Percentiles rank a stretch among this genome's conserved stretches.
Evolutionary conservation across 2,329 filamentous ascomycete genomes (phyloP).

Genomic region (Sarocladium strictum): DNA sequence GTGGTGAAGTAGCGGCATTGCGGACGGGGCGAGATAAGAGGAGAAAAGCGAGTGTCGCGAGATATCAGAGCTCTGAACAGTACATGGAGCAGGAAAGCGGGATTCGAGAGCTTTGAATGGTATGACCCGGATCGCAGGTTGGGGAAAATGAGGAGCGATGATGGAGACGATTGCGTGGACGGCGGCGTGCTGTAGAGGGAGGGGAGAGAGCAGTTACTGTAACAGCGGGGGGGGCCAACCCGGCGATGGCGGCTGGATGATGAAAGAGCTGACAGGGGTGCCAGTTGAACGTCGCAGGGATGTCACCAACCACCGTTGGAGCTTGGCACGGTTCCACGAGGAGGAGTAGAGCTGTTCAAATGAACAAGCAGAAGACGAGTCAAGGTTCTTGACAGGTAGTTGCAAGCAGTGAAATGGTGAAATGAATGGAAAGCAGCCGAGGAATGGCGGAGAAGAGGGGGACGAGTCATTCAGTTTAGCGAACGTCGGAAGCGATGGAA

Average conservation of each 20-base stretch:
- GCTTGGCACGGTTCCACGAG: not conserved
- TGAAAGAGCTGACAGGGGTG: constrained; percentile 6
- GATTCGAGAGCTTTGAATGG: not conserved
- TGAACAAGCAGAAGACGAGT: not conserved
- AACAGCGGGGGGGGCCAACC: not conserved
- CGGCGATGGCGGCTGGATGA: constrained; percentile 4
- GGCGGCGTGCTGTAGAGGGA: not conserved
- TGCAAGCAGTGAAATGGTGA: not conserved
- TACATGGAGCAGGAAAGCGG: not conserved
- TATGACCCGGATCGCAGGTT: not conserved
- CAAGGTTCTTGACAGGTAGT: not conserved
- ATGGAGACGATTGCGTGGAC: constrained; percentile 8
- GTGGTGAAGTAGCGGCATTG: not conserved
- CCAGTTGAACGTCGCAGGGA: not conserved
- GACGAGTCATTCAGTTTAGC: not conserved
- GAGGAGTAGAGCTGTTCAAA: not conserved
- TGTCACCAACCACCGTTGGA: not conserved
- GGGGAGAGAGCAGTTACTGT: not conserved
- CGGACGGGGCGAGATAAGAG: not conserved
- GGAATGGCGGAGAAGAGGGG: not conserved
- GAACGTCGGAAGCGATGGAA: not conserved
- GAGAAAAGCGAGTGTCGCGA: not conserved
- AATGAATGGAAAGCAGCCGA: not conserved
- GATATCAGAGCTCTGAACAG: not conserved
- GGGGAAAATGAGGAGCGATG: not conserved